Evolutionary conservation across 257 asterid species (phyloP), one percentile per base, ranked within the genome.

Genomic region (Ligustrum vulgare): DNA sequence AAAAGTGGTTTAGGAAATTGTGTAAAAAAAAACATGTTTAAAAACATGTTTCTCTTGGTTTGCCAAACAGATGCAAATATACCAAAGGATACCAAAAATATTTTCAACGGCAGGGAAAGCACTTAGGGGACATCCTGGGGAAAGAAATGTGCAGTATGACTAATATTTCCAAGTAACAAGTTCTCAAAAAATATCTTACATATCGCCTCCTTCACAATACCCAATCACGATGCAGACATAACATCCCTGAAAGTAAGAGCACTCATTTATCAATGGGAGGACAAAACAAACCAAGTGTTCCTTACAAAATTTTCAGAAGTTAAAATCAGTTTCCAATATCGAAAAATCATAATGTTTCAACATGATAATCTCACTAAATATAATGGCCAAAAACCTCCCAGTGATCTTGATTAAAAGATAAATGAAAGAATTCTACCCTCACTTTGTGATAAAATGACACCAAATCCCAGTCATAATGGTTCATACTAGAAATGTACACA

Each of bases 201-300:
- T 87, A 81, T 95, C 99, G 78, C 99, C 99, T 76, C 97, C 99
- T 87, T 95, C 99, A 76, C 99, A 95, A 82, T 92, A 93, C 51
- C 99, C 98, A 32, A 95, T 88, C 72, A 95, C 91, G 77, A 95
- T 95, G 96, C 99, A 95, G 75, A 95, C 99, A 75, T 88, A 93
- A 82, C 98, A 95, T 76, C 98, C 99, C 99, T 95, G 96, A 71
- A 79, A 79, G 72, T 39, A 71, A 54, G 37, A 72, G 65, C 69
- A 77, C n/a, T 67, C 23, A 70, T 54, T 56, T 35, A 76, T 67
- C 77, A 71, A 78, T 68, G 60, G 60, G 75, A 67, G 20, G 23
- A 69, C 18, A 49, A 67, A 77, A 47, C 70, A 45, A 34, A 31
- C 33, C 56, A 66, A 67, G 69, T 51, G 67, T 32, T 39, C 5